These are phyloP conservation scores for Tolypocladium cylindrosporum DNA, from an alignment of 2,329 filamentous ascomycete genomes.

Conservation along the genomic window DNA sequence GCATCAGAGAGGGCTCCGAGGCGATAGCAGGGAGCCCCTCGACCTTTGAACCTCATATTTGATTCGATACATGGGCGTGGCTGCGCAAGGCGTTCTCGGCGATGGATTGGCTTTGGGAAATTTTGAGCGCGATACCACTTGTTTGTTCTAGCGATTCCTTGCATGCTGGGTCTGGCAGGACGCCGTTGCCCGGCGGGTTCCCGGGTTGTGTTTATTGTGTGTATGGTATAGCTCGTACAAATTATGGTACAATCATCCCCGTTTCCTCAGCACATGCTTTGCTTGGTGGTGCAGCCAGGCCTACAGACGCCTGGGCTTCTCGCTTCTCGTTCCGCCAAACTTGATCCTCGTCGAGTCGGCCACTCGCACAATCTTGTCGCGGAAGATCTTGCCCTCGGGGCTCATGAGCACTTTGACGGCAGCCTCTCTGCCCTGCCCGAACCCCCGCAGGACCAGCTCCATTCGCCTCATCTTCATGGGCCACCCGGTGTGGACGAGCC, in stretches of 20 bases:
- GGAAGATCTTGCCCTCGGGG: constrained; percentile 67
- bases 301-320: constrained; percentile 68
- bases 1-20: constrained; percentile 41
- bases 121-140: constrained; percentile 5
- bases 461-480: constrained; percentile 64
- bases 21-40: constrained; percentile 4
- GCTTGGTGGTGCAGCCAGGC: background rate
- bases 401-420: constrained; percentile 83
- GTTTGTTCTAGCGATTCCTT: constrained; percentile 7
- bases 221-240: constrained; percentile 23
- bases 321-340: constrained; percentile 88
- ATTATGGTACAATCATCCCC: constrained; percentile 22
- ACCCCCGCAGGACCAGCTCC: constrained; percentile 76
- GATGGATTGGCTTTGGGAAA: background rate
- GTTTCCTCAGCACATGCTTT: background rate
- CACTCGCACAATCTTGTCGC: constrained; percentile 66
- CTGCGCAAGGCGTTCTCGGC: background rate
- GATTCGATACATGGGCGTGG: background rate
- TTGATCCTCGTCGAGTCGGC: constrained; percentile 84
- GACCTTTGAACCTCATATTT: background rate
- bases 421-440: constrained; percentile 79
- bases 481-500: constrained; percentile 74
- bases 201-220: constrained; percentile 10
- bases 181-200: background rate
- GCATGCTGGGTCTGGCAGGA: background rate